A percentile compares a stretch with the other conserved stretches of the same genome.
Conservation (phyloP, 1,139 yeast species). For the Sugiyamaella pinicola region DNA sequence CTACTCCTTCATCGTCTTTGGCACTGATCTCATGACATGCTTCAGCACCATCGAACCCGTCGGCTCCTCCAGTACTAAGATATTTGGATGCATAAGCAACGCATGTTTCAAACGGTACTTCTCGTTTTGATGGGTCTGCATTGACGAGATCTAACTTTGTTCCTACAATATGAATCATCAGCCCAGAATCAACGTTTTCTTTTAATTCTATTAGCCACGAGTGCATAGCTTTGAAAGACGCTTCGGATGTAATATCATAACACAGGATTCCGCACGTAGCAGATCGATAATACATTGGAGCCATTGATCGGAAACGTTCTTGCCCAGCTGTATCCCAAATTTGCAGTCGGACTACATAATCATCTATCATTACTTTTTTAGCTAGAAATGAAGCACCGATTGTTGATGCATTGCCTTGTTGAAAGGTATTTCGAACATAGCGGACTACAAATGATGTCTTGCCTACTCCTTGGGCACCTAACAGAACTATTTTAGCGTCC, state of each 20-base stretch:
- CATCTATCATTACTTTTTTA: constrained; percentile 84
- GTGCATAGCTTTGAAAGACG: constrained; percentile 88
- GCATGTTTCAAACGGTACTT: constrained; percentile 44
- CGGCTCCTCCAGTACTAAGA: constrained; percentile 33
- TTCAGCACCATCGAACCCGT: constrained; percentile 36
- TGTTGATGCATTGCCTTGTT: constrained; percentile 89
- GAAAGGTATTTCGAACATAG: constrained; percentile 87
- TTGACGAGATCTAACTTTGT: constrained; percentile 72
- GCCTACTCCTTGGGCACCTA: constrained; percentile 65
- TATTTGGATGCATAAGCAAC: constrained; percentile 42
- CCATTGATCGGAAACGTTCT: constrained; percentile 87
- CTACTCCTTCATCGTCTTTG: constrained; percentile 44
- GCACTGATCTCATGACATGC: constrained; percentile 45
- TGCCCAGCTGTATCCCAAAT: constrained; percentile 97
- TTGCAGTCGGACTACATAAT: constrained; percentile 81
- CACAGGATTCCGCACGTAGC: constrained; percentile 94
- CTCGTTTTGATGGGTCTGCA: constrained; percentile 42
- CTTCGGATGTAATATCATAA: constrained; percentile 91
- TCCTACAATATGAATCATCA: constrained; percentile 85
- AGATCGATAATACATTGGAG: constrained; percentile 92
- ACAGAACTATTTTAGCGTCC: constrained; percentile 44
- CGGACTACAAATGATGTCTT: constrained; percentile 86
- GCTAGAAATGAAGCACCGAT: constrained; percentile 94
- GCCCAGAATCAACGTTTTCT: constrained; percentile 80
- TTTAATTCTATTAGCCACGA: constrained; percentile 86